Evolutionary conservation across 805 yeast genomes (phyloP).

Genomic region (Yarrowia osloensis): DNA sequence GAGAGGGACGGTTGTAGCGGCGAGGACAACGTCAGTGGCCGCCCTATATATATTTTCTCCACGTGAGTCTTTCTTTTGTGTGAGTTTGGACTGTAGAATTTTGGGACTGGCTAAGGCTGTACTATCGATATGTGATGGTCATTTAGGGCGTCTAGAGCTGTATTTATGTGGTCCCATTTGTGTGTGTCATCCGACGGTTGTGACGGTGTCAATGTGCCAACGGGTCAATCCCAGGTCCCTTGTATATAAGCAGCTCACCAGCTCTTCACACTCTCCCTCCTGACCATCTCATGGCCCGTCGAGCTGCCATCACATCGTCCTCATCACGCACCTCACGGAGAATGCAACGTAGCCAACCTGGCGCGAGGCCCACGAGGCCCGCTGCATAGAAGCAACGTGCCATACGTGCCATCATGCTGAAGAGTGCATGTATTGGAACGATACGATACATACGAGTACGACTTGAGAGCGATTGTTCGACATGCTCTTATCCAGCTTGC

Average conservation of each 20-base stretch:
- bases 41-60: not conserved
- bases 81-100: conserved; percentile 14
- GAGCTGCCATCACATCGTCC: not conserved
- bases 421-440: not conserved
- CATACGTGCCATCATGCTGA: not conserved
- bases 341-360: not conserved
- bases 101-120: not conserved
- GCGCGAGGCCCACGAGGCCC: not conserved
- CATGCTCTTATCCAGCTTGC: no score
- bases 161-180: no score
- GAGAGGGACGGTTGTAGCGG: not conserved
- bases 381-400: not conserved
- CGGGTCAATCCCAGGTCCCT: no score
- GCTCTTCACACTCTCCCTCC: no score
- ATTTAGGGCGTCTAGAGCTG: not conserved
- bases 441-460: not conserved
- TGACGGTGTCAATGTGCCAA: no score
- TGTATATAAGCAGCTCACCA: no score
- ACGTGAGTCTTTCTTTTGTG: not conserved
- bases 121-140: not conserved
- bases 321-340: not conserved
- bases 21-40: not conserved
- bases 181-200: no score
- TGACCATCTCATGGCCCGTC: no score
- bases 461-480: not conserved